A percentile compares a stretch with the other conserved stretches of the same genome.
Evolutionary conservation across 495 filamentous ascomycete genomes (phyloP).

Genomic region (Neurospora sp.): DNA sequence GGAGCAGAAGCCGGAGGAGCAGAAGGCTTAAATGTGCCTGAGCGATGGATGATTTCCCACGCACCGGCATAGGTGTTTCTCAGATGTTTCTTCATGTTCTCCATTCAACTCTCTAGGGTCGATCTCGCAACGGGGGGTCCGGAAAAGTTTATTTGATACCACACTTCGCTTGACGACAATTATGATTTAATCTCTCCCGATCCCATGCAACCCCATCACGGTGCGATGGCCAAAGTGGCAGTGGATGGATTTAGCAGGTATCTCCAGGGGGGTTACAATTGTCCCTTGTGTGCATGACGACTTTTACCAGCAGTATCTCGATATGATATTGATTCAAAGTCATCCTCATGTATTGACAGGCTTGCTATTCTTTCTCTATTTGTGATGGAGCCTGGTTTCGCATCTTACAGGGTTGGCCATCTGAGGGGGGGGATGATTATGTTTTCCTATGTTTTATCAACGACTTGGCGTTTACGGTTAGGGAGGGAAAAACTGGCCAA

Average conservation of each 20-base stretch:
- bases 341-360: slow-evolving; percentile 25
- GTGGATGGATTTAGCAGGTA: slow-evolving; percentile 13
- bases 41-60: slow-evolving; percentile 2
- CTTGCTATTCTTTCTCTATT: slow-evolving; percentile 8
- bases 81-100: slow-evolving; percentile 14
- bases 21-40: slow-evolving; percentile 33
- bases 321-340: slow-evolving; percentile 20
- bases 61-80: slow-evolving; percentile 6
- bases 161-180: slow-evolving; percentile 23
- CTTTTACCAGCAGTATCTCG: slow-evolving; percentile 18
- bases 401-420: slow-evolving; percentile 1
- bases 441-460: not conserved
- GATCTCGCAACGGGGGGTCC: slow-evolving; percentile 24
- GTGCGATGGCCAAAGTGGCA: slow-evolving; percentile 5
- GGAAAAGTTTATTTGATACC: slow-evolving; percentile 42
- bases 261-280: slow-evolving; percentile 13
- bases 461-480: not conserved
- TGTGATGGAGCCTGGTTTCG: not conserved
- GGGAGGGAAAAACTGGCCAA: not conserved
- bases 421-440: slow-evolving; percentile 1
- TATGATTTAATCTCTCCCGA: slow-evolving; percentile 27
- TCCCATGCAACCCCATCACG: slow-evolving; percentile 6
- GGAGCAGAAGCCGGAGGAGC: slow-evolving; percentile 48
- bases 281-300: slow-evolving; percentile 11
- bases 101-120: slow-evolving; percentile 25